Conservation (phyloP, 306 rosid species). For the Potentilla sterilis region DNA sequence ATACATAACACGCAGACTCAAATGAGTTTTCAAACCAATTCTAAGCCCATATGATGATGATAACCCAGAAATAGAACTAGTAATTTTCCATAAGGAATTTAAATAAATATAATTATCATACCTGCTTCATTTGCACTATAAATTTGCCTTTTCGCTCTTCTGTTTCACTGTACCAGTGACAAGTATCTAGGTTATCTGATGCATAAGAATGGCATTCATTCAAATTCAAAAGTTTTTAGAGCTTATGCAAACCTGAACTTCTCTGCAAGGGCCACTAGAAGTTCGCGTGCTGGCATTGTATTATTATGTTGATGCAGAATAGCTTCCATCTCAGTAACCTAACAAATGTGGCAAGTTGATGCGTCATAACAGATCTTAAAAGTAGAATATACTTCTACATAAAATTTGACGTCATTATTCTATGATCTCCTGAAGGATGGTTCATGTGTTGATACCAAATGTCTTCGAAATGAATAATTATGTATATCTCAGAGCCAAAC, state of each 20-base stretch:
- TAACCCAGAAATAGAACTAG: not conserved
- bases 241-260: conserved; percentile 73
- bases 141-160: conserved; percentile 86
- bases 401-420: not conserved
- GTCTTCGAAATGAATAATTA: not conserved
- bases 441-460: not conserved
- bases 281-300: conserved; percentile 80
- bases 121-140: conserved; percentile 94
- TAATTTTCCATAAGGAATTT: not conserved
- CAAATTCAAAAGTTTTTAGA: conserved; percentile 19
- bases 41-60: conserved; percentile 1
- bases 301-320: conserved; percentile 78
- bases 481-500: not conserved
- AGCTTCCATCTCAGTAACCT: conserved; percentile 93
- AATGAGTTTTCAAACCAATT: conserved; percentile 12
- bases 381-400: not conserved
- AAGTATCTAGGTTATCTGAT: not conserved
- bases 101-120: conserved; percentile 31
- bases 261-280: conserved; percentile 72
- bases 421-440: not conserved
- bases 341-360: conserved; percentile 19
- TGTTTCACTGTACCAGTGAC: conserved; percentile 56
- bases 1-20: conserved; percentile 15
- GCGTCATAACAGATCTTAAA: not conserved
- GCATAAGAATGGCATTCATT: conserved; percentile 2